A percentile compares a stretch with the other conserved stretches of the same genome.
phyloP scores from a whole-genome alignment of 75 land plant genomes.

The Pinus albicaulis region DNA sequence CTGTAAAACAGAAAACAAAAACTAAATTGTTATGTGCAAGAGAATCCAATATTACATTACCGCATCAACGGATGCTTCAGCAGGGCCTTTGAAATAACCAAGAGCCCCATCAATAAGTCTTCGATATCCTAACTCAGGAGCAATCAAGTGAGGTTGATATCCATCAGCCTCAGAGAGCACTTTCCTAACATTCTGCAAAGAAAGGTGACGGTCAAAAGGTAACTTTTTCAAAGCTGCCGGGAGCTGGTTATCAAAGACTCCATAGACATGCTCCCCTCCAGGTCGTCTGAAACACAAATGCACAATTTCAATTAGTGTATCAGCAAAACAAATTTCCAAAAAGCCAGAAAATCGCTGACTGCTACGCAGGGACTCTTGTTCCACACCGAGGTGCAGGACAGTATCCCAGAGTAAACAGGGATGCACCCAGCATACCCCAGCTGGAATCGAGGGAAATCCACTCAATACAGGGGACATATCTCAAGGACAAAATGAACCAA shows the following conservation, averaged over 20 bases:
- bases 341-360: too few relatives aligned
- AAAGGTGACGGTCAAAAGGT: constrained; percentile 87
- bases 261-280: constrained; percentile 87
- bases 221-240: constrained; percentile 90
- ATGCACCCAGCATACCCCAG: too few relatives aligned
- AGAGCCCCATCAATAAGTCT: constrained; percentile 83
- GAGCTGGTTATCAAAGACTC: constrained; percentile 87
- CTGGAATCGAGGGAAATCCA: too few relatives aligned
- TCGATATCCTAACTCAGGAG: constrained; percentile 90
- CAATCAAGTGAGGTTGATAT: constrained; percentile 91
- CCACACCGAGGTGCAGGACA: too few relatives aligned
- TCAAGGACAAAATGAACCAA: too few relatives aligned
- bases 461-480: too few relatives aligned
- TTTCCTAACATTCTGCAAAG: constrained; percentile 74
- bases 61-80: constrained; percentile 88
- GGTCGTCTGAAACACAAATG: constrained; percentile 60
- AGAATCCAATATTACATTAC: constrained; percentile 26
- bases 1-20: neutral
- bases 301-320: neutral
- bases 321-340: neutral
- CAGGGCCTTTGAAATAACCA: constrained; percentile 76
- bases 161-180: constrained; percentile 87
- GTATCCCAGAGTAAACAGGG: too few relatives aligned
- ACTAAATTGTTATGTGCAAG: neutral
- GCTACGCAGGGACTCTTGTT: too few relatives aligned